Evolutionary conservation across 2,329 filamentous ascomycete genomes (phyloP), one percentile per base, ranked within the genome.

Genomic region (Eutypella sp.): DNA sequence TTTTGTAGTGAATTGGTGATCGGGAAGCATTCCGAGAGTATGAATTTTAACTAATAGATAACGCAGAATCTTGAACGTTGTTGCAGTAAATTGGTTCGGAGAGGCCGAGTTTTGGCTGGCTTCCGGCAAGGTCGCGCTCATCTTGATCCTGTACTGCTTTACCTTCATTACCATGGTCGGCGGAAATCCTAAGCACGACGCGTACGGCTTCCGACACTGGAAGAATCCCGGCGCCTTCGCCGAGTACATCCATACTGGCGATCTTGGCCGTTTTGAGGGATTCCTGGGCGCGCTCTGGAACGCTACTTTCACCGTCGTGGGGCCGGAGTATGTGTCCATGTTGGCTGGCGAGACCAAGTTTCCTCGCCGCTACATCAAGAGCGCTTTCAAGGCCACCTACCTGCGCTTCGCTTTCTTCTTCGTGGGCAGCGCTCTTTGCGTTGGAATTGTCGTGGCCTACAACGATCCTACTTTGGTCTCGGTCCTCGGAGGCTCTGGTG

Each of bases 351-450:
- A 82, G 61, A 68, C 77, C 2, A 70, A 79, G 49, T 75, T 77
- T 45, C 79, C 79, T 1, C 73, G 78, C 20, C 61, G 62, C 10
- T 70, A 75, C 22, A 71, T 86, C 59, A 80, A 80, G 1, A 71
- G 69, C 36, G 81, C 82, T 1, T 84, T 74, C 65, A 82, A 82
- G 46, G 75, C 76, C 3, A 77, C 84, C 7, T 82, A 84, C 63
- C 81, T 78, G 57, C 76, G 82, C 31, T 67, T 85, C 31, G 79
- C 75, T 0, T 57, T 75, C 1, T 85, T 86, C 64, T 86, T 85
- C 64, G 72, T 85, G 16, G 71, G 84, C 8, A 78, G 81, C 3
- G 78, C 79, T 6, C 68, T 87, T 2, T 73, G 71, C 41, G 73
- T 84, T n/a, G 80, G 79, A 4, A 78, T 84, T 41, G 60, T 82